Percentiles rank a stretch among this genome's conserved stretches.
Conservation (phyloP, 768 basidiomycete species). For the Suillus plorans region DNA sequence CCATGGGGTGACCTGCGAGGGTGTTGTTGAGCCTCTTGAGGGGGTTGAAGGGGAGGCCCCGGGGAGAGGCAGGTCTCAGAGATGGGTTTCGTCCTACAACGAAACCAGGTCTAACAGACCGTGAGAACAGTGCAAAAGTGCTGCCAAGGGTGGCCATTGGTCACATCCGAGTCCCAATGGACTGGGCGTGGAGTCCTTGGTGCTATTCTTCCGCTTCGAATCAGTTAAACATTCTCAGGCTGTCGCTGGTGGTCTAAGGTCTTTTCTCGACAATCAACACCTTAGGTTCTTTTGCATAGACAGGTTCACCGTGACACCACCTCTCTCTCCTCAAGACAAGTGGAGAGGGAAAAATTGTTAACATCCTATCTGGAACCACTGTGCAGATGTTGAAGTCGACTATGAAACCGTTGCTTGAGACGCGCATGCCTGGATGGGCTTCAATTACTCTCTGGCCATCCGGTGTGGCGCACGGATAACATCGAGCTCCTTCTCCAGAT, state of each 20-base stretch:
- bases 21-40: too few species aligned
- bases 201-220: slow-evolving; percentile 67
- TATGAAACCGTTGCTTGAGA: background rate
- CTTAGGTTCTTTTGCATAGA: background rate
- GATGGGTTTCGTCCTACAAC: background rate
- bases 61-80: background rate
- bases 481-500: background rate
- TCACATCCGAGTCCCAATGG: slow-evolving; percentile 67
- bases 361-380: background rate
- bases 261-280: background rate
- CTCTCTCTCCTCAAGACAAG: background rate
- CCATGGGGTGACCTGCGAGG: too few species aligned
- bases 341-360: background rate
- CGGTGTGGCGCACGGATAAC: background rate
- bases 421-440: background rate
- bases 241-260: background rate
- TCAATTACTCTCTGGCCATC: background rate
- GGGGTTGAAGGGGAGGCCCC: too few species aligned
- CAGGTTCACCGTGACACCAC: background rate
- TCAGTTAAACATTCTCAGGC: background rate
- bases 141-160: slow-evolving; percentile 44
- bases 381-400: background rate
- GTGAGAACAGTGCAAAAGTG: background rate
- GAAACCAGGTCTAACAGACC: background rate
- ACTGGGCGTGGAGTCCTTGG: slow-evolving; percentile 53